phyloP scores from a whole-genome alignment of 352 stramenopile genomes.

The Globisporangium apiculatum region DNA sequence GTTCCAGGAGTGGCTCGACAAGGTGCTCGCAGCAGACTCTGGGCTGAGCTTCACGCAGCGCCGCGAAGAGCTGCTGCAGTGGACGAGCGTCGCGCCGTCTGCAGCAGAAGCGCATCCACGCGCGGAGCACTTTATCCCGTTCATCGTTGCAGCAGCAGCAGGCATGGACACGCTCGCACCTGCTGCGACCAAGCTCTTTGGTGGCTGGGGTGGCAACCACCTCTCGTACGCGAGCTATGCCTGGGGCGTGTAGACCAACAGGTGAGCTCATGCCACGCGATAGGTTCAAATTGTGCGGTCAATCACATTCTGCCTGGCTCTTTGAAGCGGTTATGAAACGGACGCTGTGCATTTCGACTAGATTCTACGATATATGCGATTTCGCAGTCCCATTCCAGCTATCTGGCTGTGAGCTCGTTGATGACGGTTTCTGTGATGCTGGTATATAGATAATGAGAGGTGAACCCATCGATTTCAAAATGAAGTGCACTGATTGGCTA shows the following conservation, averaged over 20 bases:
- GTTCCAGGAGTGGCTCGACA: constrained; percentile 41
- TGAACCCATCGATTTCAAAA: too few species aligned
- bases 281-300: neutral
- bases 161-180: constrained; percentile 34
- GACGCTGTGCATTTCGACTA: neutral
- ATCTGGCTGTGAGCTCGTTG: too few species aligned
- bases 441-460: too few species aligned
- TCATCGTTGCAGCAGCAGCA: constrained; percentile 40
- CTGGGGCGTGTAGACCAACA: constrained; percentile 15
- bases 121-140: constrained; percentile 51
- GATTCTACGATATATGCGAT: neutral
- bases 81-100: constrained; percentile 30
- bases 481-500: too few species aligned
- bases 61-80: constrained; percentile 29
- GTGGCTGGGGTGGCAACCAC: constrained; percentile 27
- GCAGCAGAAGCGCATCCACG: constrained; percentile 30
- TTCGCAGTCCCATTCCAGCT: neutral
- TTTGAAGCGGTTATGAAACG: neutral
- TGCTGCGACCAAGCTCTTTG: constrained; percentile 25
- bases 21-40: constrained; percentile 17
- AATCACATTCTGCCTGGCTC: neutral
- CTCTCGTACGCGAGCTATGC: constrained; percentile 38
- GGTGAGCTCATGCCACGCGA: neutral
- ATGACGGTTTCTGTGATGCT: too few species aligned
- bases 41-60: constrained; percentile 24